Conservation (phyloP, 257 asterid genomes). For the Perilla frutescens region DNA sequence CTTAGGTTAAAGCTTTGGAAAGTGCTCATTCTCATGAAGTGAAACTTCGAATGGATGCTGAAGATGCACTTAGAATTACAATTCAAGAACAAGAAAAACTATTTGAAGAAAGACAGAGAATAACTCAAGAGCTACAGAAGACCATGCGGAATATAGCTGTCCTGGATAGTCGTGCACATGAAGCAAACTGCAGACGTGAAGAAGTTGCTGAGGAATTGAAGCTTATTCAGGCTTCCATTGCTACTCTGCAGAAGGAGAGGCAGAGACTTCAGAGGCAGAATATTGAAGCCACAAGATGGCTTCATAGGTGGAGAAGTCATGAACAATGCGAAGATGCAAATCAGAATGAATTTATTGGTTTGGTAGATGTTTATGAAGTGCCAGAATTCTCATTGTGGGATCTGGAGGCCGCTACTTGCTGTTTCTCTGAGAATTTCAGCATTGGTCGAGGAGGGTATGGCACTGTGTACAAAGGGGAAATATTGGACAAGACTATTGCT, state of each 20-base stretch:
- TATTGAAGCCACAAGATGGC: conserved; percentile 63
- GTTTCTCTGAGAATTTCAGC: conserved; percentile 77
- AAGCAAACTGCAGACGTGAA: conserved; percentile 58
- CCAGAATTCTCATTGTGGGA: conserved; percentile 64
- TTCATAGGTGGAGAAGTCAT: conserved; percentile 61
- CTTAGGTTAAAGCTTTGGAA: conserved; percentile 65
- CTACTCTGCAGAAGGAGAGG: conserved; percentile 59
- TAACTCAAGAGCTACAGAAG: conserved; percentile 51
- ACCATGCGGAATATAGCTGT: conserved; percentile 62
- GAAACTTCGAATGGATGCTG: conserved; percentile 59
- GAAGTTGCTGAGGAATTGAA: conserved; percentile 65
- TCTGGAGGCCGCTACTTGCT: conserved; percentile 74
- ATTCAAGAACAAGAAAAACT: conserved; percentile 60
- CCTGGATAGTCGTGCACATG: conserved; percentile 65
- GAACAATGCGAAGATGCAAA: conserved; percentile 36
- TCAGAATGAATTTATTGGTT: conserved; percentile 28
- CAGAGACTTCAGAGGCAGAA: conserved; percentile 62
- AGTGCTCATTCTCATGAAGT: conserved; percentile 60
- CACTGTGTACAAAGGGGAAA: conserved; percentile 77
- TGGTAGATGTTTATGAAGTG: conserved; percentile 43
- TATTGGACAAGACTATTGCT: conserved; percentile 63
- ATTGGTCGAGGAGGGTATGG: conserved; percentile 77
- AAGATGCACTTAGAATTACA: conserved; percentile 48
- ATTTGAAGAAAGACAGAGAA: conserved; percentile 50
- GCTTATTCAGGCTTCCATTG: conserved; percentile 61